Percentiles rank a stretch among this genome's conserved stretches.
These are phyloP conservation scores for Tuber indicum DNA, from an alignment of 495 filamentous ascomycete species.

Conservation along the genomic window DNA sequence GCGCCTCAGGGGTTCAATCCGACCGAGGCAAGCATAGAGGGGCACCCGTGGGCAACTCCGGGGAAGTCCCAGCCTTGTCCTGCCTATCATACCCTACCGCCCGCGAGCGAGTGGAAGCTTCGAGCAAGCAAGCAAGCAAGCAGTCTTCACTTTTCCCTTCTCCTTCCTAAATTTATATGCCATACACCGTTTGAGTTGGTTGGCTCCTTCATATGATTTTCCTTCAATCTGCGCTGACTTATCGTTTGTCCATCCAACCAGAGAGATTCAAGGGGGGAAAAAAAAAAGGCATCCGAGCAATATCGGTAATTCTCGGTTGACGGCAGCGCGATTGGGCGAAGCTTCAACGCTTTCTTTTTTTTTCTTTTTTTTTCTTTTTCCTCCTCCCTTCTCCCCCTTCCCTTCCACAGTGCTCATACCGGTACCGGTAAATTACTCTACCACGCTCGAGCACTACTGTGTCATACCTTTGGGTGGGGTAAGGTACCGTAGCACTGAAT, in stretches of 20 bases:
- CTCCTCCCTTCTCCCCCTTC: not conserved
- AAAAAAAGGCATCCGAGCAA: not conserved
- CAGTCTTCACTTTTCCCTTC: not conserved
- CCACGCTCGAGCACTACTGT: not conserved
- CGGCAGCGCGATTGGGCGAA: slow-evolving; percentile 1
- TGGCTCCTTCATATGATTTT: not conserved
- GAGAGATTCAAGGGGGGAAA: not conserved
- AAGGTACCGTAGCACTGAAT: not conserved
- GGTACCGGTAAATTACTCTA: not conserved
- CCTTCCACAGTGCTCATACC: not conserved
- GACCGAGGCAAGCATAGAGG: not conserved
- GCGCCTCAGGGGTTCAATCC: not conserved
- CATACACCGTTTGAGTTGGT: not conserved
- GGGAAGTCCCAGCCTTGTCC: not conserved
- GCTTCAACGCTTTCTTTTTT: not conserved
- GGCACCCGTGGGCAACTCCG: not conserved
- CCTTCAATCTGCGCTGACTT: not conserved
- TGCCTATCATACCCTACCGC: not conserved
- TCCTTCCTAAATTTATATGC: not conserved
- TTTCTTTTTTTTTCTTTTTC: not conserved
- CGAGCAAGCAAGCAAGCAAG: not conserved
- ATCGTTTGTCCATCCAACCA: not conserved
- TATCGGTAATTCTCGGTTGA: not conserved
- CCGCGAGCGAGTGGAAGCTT: not conserved
- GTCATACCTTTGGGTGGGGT: not conserved